Conservation (phyloP, 805 yeast species). For the Kurtzmaniella cleridarum region DNA sequence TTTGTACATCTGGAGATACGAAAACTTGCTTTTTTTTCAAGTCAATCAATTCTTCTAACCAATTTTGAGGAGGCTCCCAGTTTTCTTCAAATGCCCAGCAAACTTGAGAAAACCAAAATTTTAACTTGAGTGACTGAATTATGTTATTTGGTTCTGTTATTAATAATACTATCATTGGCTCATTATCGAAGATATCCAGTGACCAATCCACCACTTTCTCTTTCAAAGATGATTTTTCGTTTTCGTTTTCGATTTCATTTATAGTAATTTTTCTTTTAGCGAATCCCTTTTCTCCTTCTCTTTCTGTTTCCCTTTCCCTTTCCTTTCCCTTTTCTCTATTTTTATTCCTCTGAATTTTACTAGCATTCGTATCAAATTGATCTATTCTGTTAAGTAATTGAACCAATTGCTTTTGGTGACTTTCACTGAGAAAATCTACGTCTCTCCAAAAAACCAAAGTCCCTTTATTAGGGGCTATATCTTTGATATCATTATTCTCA, state of each 20-base stretch:
- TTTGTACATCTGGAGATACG: constrained; percentile 30
- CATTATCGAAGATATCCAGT: too few species aligned
- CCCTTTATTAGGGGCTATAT: constrained; percentile 1
- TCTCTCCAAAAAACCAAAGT: constrained; percentile 9
- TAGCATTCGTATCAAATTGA: constrained; percentile 15
- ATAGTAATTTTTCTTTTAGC: too few species aligned
- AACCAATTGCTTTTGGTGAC: constrained; percentile 13
- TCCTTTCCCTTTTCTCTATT: too few species aligned
- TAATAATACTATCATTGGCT: too few species aligned
- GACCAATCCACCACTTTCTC: too few species aligned
- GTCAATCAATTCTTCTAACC: constrained; percentile 2
- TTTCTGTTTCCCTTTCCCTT: too few species aligned
- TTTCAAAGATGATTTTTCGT: too few species aligned
- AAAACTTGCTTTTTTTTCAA: constrained; percentile 14
- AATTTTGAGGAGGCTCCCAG: neutral
- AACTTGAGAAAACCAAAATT: constrained; percentile 21
- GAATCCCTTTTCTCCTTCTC: too few species aligned
- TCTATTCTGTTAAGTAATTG: constrained; percentile 15
- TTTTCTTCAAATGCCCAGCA: too few species aligned
- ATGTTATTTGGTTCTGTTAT: neutral
- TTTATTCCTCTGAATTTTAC: too few species aligned
- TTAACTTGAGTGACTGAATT: constrained; percentile 16
- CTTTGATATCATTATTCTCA: constrained; percentile 12
- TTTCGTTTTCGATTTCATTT: too few species aligned
- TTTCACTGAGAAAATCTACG: constrained; percentile 2